Percentiles rank a stretch among this genome's conserved stretches.
Conservation (phyloP, 2,329 filamentous ascomycete genomes). For the Fusarium scirpi region DNA sequence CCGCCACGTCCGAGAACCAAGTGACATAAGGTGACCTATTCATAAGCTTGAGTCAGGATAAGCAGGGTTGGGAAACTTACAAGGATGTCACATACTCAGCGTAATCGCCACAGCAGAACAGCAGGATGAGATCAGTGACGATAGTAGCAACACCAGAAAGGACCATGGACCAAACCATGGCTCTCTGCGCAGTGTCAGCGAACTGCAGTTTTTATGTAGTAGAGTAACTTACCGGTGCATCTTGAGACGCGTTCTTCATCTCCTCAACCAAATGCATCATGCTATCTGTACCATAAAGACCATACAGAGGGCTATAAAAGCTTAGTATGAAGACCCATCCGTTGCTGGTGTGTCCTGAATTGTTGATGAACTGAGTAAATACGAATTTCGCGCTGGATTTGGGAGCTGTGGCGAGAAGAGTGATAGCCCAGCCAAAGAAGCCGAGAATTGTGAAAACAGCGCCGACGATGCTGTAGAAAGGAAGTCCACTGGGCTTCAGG, state of each 20-base stretch:
- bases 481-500: slow-evolving; percentile 16
- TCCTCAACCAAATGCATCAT: slow-evolving; percentile 32
- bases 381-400: slow-evolving; percentile 15
- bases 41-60: neutral
- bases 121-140: slow-evolving; percentile 5
- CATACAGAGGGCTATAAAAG: slow-evolving; percentile 17
- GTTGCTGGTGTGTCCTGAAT: slow-evolving; percentile 13
- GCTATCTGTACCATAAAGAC: slow-evolving; percentile 18
- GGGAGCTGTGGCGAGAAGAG: neutral
- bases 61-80: neutral
- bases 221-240: slow-evolving; percentile 1
- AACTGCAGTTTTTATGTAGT: accelerated
- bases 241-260: slow-evolving; percentile 22
- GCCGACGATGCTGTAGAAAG: slow-evolving; percentile 18
- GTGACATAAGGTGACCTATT: slow-evolving; percentile 5
- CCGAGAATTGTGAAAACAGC: slow-evolving; percentile 18
- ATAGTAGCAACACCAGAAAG: slow-evolving; percentile 18
- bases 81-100: neutral
- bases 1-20: slow-evolving; percentile 16
- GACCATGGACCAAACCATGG: slow-evolving; percentile 27
- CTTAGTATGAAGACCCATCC: slow-evolving; percentile 22
- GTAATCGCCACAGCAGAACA: slow-evolving; percentile 19
- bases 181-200: neutral
- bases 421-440: slow-evolving; percentile 25
- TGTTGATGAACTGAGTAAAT: slow-evolving; percentile 20